Percentiles rank a stretch among this genome's conserved stretches.
These are phyloP conservation scores for Eutrema salsugineum DNA, from an alignment of 441 rosid genomes.

Conservation along the genomic window DNA sequence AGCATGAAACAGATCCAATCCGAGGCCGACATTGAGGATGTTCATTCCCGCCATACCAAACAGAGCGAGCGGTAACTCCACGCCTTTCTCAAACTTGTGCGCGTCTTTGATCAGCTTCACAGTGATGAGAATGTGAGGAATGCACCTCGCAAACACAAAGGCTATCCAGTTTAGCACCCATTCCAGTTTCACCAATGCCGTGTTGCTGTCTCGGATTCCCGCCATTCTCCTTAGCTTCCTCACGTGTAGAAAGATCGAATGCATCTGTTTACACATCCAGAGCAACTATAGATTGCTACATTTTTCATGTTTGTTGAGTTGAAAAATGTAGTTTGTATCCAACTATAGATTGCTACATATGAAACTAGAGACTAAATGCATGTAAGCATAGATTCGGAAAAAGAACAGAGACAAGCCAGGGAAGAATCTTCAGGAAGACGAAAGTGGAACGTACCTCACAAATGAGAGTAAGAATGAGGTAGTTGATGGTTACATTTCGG, in stretches of 20 bases:
- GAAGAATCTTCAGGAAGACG: background rate
- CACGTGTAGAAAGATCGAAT: constrained; percentile 80
- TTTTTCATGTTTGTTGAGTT: background rate
- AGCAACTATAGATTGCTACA: too few relatives aligned
- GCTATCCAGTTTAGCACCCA: constrained; percentile 81
- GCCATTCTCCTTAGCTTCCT: constrained; percentile 91
- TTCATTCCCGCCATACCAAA: constrained; percentile 93
- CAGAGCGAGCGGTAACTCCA: constrained; percentile 83
- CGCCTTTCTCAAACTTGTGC: constrained; percentile 62
- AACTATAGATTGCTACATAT: background rate
- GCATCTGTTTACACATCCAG: constrained; percentile 51
- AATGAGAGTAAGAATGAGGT: constrained; percentile 80
- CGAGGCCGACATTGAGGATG: constrained; percentile 65
- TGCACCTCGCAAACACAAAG: constrained; percentile 55
- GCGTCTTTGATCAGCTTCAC: constrained; percentile 68
- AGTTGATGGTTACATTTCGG: constrained; percentile 81
- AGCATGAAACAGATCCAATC: constrained; percentile 69
- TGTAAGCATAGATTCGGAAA: background rate
- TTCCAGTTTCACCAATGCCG: constrained; percentile 59
- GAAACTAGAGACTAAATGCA: background rate
- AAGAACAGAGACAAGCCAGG: background rate
- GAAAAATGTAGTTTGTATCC: background rate
- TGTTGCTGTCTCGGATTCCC: constrained; percentile 67
- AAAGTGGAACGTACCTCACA: constrained; percentile 62
- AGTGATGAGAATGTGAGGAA: constrained; percentile 67